Evolutionary conservation across 2,329 filamentous ascomycete genomes (phyloP).

Genomic region (Pseudogymnoascus pannorum): DNA sequence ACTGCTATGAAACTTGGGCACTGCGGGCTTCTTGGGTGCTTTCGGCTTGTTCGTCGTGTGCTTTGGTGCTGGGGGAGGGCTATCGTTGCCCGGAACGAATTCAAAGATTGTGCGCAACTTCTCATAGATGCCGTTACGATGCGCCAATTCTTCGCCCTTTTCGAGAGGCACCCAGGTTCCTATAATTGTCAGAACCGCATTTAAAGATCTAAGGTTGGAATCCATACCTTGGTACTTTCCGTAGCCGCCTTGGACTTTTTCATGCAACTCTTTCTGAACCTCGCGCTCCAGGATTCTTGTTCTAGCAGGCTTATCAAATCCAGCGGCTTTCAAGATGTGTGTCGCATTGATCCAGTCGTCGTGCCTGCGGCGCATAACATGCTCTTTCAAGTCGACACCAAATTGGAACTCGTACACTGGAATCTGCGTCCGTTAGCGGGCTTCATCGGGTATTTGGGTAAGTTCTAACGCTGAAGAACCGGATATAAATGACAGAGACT

Average conservation of each 20-base stretch:
- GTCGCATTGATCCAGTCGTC: conserved; percentile 99
- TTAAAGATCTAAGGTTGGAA: background rate
- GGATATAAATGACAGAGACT: conserved; percentile 24
- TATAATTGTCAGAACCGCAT: conserved; percentile 30
- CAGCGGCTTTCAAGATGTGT: conserved; percentile 93
- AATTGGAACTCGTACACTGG: conserved; percentile 93
- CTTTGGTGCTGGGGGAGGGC: conserved; percentile 87
- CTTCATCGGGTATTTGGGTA: conserved; percentile 14
- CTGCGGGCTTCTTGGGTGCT: conserved; percentile 58
- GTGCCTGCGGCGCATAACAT: conserved; percentile 90
- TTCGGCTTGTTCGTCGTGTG: conserved; percentile 86
- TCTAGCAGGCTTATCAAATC: conserved; percentile 92
- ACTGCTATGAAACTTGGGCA: conserved; percentile 51
- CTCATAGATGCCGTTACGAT: conserved; percentile 79
- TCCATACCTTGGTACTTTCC: conserved; percentile 86
- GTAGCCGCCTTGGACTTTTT: conserved; percentile 97
- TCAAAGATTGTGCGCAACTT: conserved; percentile 84
- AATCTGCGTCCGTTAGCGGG: conserved; percentile 48
- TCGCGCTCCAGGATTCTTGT: conserved; percentile 94
- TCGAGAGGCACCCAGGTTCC: conserved; percentile 93
- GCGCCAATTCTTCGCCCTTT: conserved; percentile 72
- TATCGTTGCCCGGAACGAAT: conserved; percentile 74
- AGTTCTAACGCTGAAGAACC: conserved; percentile 10
- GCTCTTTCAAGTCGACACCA: conserved; percentile 65
- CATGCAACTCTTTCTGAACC: conserved; percentile 91